These are phyloP conservation scores for Calvatia gigantea DNA, from an alignment of 768 basidiomycete genomes.

Conservation along the genomic window DNA sequence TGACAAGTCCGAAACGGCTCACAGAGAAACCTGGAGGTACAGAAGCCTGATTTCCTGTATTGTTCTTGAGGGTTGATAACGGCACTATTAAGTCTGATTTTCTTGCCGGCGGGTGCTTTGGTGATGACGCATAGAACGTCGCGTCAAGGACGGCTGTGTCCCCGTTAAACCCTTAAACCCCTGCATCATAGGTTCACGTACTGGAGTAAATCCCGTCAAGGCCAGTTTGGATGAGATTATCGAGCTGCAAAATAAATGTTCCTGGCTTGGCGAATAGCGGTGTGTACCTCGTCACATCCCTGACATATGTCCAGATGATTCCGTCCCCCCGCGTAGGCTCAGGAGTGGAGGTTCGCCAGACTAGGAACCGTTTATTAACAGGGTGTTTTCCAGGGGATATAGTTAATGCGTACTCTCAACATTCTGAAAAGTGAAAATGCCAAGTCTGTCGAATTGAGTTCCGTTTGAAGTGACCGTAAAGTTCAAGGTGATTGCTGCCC, in stretches of 20 bases:
- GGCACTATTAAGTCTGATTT: slow-evolving; percentile 67
- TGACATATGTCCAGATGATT: slow-evolving; percentile 76
- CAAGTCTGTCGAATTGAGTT: slow-evolving; percentile 71
- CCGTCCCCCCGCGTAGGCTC: slow-evolving; percentile 66
- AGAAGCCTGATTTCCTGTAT: slow-evolving; percentile 68
- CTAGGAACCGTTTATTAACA: slow-evolving; percentile 26
- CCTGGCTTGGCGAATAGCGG: slow-evolving; percentile 69
- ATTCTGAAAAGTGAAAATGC: slow-evolving; percentile 71
- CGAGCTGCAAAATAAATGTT: slow-evolving; percentile 67
- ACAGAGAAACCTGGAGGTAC: slow-evolving; percentile 76
- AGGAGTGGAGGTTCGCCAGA: slow-evolving; percentile 80
- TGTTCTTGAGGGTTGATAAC: slow-evolving; percentile 59
- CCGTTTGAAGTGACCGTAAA: slow-evolving; percentile 78
- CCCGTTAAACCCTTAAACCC: neutral
- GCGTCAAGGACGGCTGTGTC: slow-evolving; percentile 59
- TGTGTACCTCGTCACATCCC: slow-evolving; percentile 71
- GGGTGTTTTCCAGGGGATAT: neutral
- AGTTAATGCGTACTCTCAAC: slow-evolving; percentile 58
- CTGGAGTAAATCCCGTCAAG: slow-evolving; percentile 71
- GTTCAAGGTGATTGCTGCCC: slow-evolving; percentile 74
- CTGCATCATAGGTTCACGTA: slow-evolving; percentile 22
- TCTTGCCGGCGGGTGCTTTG: slow-evolving; percentile 50
- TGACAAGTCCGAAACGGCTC: slow-evolving; percentile 6
- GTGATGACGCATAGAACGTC: slow-evolving; percentile 67
- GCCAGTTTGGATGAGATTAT: slow-evolving; percentile 59